Evolutionary conservation across 1,284 basidiomycete genomes (phyloP).

Genomic region (Cerioporus squamosus): DNA sequence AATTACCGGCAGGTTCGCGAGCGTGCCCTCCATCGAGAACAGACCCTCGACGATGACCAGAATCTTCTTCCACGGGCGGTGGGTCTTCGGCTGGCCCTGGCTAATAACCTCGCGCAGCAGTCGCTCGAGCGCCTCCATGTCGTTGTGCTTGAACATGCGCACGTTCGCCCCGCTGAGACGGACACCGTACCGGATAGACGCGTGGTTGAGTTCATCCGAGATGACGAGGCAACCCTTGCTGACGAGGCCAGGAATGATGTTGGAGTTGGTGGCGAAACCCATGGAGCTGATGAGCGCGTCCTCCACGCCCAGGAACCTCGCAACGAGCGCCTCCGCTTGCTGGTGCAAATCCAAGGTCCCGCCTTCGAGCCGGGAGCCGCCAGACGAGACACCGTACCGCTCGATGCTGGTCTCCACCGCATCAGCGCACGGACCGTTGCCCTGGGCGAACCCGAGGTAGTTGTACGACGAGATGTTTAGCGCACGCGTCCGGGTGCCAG

Average conservation of each 20-base stretch:
- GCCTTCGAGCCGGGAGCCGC: slow-evolving; percentile 82
- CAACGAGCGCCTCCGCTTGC: slow-evolving; percentile 86
- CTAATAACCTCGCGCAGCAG: slow-evolving; percentile 92
- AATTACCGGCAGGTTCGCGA: slow-evolving; percentile 85
- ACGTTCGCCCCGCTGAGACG: slow-evolving; percentile 90
- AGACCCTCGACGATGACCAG: slow-evolving; percentile 94
- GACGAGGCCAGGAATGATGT: slow-evolving; percentile 91
- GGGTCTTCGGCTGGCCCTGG: slow-evolving; percentile 97
- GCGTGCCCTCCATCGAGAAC: slow-evolving; percentile 97
- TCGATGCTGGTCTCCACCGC: slow-evolving; percentile 84
- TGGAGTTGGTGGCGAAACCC: slow-evolving; percentile 99
- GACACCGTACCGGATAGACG: slow-evolving; percentile 93
- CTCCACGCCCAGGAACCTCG: slow-evolving; percentile 89
- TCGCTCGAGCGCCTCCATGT: slow-evolving; percentile 85
- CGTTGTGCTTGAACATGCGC: slow-evolving; percentile 97
- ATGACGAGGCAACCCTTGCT: slow-evolving; percentile 94
- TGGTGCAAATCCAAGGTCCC: slow-evolving; percentile 87
- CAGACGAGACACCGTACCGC: slow-evolving; percentile 81
- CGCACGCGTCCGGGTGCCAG: slow-evolving; percentile 84
- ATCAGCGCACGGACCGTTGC: slow-evolving; percentile 91
- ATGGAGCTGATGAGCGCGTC: slow-evolving; percentile 91
- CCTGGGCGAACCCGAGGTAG: slow-evolving; percentile 98
- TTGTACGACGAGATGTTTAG: slow-evolving; percentile 99
- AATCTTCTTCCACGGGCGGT: slow-evolving; percentile 99
- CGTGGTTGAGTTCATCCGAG: slow-evolving; percentile 97